Evolutionary conservation across 768 basidiomycete genomes (phyloP).

Genomic region (Lactifluus hygrophoroides): DNA sequence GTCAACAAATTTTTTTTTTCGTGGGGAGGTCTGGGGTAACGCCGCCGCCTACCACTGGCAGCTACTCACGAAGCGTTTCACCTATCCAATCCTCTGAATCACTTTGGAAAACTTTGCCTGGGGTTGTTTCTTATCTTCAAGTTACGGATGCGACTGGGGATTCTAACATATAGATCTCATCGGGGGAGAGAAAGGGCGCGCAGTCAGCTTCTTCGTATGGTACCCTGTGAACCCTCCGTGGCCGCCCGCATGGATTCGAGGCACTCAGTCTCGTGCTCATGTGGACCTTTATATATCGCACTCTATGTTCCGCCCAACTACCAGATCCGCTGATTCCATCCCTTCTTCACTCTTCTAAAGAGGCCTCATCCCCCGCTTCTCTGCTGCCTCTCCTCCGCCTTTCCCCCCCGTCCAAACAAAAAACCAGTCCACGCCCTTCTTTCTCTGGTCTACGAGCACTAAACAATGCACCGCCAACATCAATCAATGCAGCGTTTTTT

Average conservation of each 20-base stretch:
- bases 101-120: too few relatives aligned
- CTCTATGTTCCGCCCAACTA: background rate
- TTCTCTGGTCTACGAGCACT: background rate
- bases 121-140: too few relatives aligned
- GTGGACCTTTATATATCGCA: background rate
- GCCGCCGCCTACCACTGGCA: too few relatives aligned
- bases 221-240: background rate
- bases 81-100: too few relatives aligned
- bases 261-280: background rate
- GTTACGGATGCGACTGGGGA: too few relatives aligned
- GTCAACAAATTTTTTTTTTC: too few relatives aligned
- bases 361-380: background rate
- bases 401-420: background rate
- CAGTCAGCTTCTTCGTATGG: background rate
- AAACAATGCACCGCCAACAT: too few relatives aligned
- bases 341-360: background rate
- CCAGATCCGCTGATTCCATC: too few relatives aligned
- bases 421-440: background rate
- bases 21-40: too few relatives aligned
- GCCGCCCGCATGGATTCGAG: background rate
- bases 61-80: too few relatives aligned
- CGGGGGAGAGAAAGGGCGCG: background rate
- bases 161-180: background rate
- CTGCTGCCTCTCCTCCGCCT: background rate
- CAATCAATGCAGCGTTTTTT: background rate